Evolutionary conservation across 306 rosid species (phyloP), one percentile per base, ranked within the genome.

Genomic region (Cucurbita moschata): DNA sequence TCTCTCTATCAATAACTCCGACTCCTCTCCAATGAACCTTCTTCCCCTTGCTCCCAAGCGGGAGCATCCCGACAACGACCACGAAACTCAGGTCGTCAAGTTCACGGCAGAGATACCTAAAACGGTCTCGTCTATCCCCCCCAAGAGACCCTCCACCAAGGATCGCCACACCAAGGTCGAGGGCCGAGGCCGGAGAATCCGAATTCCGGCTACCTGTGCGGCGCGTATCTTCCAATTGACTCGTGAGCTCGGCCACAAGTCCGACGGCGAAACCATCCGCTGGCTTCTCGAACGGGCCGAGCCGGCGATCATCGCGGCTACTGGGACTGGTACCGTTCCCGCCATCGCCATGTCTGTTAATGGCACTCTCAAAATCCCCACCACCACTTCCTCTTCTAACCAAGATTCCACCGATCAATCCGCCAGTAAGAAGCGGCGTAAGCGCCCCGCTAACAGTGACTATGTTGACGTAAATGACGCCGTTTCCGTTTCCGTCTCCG

Each of bases 131-230:
- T 47, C 39, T 18, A 71, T 40, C 5, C 74, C 72, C 3, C 76
- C 78, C 43, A 92, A 83, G 73, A 75, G 88, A 35, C 74, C 90
- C 6, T 89, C 89, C 6, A 86, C 92, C 0, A 92, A 89, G 43
- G 97, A 92, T 81, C 88, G 94, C 0, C 97, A 92, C 79, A 88
- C 96, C 0, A 92, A 92, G 38, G 97, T 89, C 2, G 96, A 92
- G 72, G 96, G 97, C 0, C 82, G 96, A 0, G 96, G 97, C n/a
- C 79, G 94, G 74, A 86, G 96, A 88, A 87, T 92, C 82, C 89
- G 97, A 66, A 92, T 92, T 88, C 97, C 97, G 6, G 90, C 96
- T 35, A 85, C 92, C 1, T 89, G 92, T 23, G 94, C 96, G 1
- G 97, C 96, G 1, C 71, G 92, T 85, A 89, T 92, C 84, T 92